phyloP scores from a whole-genome alignment of 495 filamentous ascomycete species.

The Haplographium delicatum region DNA sequence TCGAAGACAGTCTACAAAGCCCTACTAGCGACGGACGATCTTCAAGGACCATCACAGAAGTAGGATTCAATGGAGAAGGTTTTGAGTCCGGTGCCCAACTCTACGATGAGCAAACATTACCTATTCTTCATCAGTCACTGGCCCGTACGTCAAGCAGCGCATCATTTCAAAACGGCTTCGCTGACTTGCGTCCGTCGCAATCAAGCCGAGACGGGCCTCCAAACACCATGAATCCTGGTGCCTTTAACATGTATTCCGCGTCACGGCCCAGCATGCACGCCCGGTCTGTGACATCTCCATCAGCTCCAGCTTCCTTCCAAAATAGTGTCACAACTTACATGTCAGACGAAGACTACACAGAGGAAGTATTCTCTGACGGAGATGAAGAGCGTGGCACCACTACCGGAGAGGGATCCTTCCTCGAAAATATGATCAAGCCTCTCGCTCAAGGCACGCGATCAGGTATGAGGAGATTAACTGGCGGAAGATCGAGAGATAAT shows the following conservation, averaged over 20 bases:
- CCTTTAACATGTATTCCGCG: constrained; percentile 40
- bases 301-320: constrained; percentile 50
- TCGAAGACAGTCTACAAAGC: constrained; percentile 56
- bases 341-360: constrained; percentile 42
- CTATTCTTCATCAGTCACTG: constrained; percentile 81
- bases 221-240: constrained; percentile 59
- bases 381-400: constrained; percentile 38
- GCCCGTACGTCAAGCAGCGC: constrained; percentile 62
- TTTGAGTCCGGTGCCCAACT: constrained; percentile 77
- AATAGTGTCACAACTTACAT: constrained; percentile 51
- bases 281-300: constrained; percentile 71
- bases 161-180: constrained; percentile 85
- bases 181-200: constrained; percentile 56
- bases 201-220: constrained; percentile 37
- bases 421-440: constrained; percentile 62
- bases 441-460: constrained; percentile 48
- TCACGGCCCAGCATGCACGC: constrained; percentile 55
- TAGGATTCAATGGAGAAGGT: constrained; percentile 45
- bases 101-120: constrained; percentile 90
- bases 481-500: constrained; percentile 54
- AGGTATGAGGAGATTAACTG: constrained; percentile 63
- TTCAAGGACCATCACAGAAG: constrained; percentile 59
- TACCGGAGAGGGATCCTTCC: constrained; percentile 41
- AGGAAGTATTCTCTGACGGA: constrained; percentile 49
- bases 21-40: constrained; percentile 51